phyloP scores from a whole-genome alignment of 331 rosid species.

The Arachis monticola region DNA sequence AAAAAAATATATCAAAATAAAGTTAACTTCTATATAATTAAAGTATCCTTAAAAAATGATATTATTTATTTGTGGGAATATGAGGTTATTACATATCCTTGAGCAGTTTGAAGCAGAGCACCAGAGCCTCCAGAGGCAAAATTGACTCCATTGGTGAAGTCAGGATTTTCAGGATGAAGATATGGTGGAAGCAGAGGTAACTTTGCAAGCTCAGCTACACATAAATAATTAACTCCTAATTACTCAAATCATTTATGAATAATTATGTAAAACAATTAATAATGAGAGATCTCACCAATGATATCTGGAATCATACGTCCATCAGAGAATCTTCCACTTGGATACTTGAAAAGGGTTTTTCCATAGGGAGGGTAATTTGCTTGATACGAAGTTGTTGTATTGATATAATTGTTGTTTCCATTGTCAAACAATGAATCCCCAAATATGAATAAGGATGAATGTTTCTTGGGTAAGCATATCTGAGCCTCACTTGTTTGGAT shows the following conservation, averaged over 20 bases:
- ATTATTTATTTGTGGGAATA: too few relatives aligned
- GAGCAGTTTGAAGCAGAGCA: constrained; percentile 47
- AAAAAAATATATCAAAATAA: too few relatives aligned
- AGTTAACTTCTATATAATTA: too few relatives aligned
- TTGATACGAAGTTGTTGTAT: neutral
- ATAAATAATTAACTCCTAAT: neutral
- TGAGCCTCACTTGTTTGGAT: neutral
- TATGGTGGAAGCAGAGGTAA: constrained; percentile 49
- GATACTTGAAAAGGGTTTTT: constrained; percentile 47
- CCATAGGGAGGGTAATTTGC: constrained; percentile 56
- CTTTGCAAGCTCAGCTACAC: constrained; percentile 52
- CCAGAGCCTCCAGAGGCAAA: constrained; percentile 61
- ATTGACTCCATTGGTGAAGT: constrained; percentile 43
- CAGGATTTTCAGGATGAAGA: constrained; percentile 34
- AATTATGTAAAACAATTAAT: too few relatives aligned
- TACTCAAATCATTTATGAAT: too few relatives aligned
- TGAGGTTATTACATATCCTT: constrained; percentile 36
- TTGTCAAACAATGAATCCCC: constrained; percentile 53
- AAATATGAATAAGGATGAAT: constrained; percentile 44
- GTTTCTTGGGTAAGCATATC: neutral
- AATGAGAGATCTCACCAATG: neutral
- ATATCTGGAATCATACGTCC: constrained; percentile 4
- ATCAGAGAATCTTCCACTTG: constrained; percentile 15
- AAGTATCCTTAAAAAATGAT: too few relatives aligned
- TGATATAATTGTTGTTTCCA: constrained; percentile 52